Evolutionary conservation across 164 flowering plant species (phyloP).

Genomic region (Chimonanthus praecox): DNA sequence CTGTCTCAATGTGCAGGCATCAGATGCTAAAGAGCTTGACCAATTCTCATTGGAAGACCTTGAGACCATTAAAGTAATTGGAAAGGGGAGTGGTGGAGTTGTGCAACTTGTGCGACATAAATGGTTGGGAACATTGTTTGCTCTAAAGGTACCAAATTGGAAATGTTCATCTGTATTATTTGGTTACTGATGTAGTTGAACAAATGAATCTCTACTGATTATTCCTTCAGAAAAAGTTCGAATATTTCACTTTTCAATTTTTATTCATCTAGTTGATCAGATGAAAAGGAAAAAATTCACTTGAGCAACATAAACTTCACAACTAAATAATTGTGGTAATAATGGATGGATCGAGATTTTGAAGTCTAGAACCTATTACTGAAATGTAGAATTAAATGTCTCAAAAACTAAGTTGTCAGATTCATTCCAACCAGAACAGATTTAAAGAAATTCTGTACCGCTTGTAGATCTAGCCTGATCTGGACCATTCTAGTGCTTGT

Average conservation of each 20-base stretch:
- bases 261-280: neutral
- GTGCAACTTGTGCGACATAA: constrained; percentile 99
- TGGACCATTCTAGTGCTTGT: too few relatives aligned
- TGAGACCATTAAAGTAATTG: constrained; percentile 93
- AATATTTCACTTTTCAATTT: too few relatives aligned
- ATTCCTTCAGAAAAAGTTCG: neutral
- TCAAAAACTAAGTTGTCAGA: neutral
- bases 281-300: too few relatives aligned
- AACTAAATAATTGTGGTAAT: too few relatives aligned
- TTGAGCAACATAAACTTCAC: too few relatives aligned
- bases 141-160: constrained; percentile 23
- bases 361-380: neutral
- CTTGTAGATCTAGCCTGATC: too few relatives aligned
- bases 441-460: too few relatives aligned
- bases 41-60: constrained; percentile 84
- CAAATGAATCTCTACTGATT: neutral
- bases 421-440: too few relatives aligned
- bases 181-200: neutral
- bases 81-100: constrained; percentile 97
- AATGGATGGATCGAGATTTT: too few relatives aligned
- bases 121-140: constrained; percentile 78
- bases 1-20: constrained; percentile 35
- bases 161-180: neutral
- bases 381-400: neutral
- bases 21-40: constrained; percentile 70